A percentile compares a stretch with the other conserved stretches of the same genome.
These are phyloP conservation scores for Ramaria rubella DNA, from an alignment of 768 basidiomycete genomes.

Conservation along the genomic window DNA sequence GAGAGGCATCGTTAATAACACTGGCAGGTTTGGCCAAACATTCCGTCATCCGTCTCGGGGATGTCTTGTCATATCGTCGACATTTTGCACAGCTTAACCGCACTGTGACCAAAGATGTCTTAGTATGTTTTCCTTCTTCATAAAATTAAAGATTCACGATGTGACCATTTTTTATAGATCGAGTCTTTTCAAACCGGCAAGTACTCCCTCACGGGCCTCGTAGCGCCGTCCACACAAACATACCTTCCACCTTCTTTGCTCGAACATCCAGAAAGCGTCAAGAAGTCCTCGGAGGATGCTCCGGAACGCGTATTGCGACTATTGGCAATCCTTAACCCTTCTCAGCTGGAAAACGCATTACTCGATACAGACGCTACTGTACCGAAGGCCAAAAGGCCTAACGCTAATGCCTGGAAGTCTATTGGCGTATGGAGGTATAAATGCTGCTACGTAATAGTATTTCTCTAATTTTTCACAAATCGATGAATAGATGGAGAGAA, in stretches of 20 bases:
- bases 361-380: conserved; percentile 48
- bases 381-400: conserved; percentile 34
- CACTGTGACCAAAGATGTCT: conserved; percentile 47
- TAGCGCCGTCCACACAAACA: conserved; percentile 31
- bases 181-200: conserved; percentile 38
- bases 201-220: conserved; percentile 36
- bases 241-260: conserved; percentile 32
- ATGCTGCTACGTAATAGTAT: conserved; percentile 19
- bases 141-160: neutral
- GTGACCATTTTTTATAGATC: conserved; percentile 29
- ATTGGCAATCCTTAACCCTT: conserved; percentile 37
- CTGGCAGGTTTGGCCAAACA: conserved; percentile 39
- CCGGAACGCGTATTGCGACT: conserved; percentile 21
- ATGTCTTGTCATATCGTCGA: conserved; percentile 48
- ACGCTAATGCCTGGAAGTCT: conserved; percentile 53
- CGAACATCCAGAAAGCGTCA: conserved; percentile 17
- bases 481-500: conserved; percentile 20
- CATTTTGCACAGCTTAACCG: conserved; percentile 35
- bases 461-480: conserved; percentile 9
- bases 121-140: conserved; percentile 33
- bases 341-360: conserved; percentile 45
- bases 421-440: conserved; percentile 51
- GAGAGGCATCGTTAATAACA: conserved; percentile 39
- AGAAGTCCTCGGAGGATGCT: conserved; percentile 16
- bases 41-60: conserved; percentile 42